These are phyloP conservation scores for Rhynchosporium graminicola DNA, from an alignment of 2,329 filamentous ascomycete genomes.

Conservation along the genomic window DNA sequence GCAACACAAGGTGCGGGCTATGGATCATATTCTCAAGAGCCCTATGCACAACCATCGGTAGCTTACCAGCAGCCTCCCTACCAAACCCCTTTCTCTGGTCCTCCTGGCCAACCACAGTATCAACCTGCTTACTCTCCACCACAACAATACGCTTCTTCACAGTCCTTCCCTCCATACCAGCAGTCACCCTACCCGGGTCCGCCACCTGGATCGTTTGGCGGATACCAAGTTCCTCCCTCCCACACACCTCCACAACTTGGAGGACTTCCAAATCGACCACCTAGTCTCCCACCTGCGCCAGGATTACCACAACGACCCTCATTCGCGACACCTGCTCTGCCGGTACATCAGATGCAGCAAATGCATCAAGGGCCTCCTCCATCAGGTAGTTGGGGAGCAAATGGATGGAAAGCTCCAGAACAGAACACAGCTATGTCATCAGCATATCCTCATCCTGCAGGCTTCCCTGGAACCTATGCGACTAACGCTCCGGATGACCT, in stretches of 20 bases:
- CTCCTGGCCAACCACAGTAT: slow-evolving; percentile 37
- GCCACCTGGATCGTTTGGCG: slow-evolving; percentile 46
- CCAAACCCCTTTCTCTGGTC: slow-evolving; percentile 41
- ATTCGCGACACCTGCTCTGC: slow-evolving; percentile 53
- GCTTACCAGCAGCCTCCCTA: slow-evolving; percentile 46
- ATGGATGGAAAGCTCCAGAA: slow-evolving; percentile 42
- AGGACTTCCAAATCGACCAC: slow-evolving; percentile 51
- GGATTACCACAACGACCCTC: slow-evolving; percentile 62
- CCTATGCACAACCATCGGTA: slow-evolving; percentile 42
- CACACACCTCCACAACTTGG: slow-evolving; percentile 44
- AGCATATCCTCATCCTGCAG: slow-evolving; percentile 42
- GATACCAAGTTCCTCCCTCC: slow-evolving; percentile 44
- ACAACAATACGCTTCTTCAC: slow-evolving; percentile 37
- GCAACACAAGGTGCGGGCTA: slow-evolving; percentile 39
- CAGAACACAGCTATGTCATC: slow-evolving; percentile 44
- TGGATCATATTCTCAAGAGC: slow-evolving; percentile 41
- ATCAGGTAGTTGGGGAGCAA: slow-evolving; percentile 41
- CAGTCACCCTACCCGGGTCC: slow-evolving; percentile 44
- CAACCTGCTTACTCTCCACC: slow-evolving; percentile 41
- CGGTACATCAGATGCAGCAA: slow-evolving; percentile 53
- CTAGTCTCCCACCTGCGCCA: slow-evolving; percentile 55
- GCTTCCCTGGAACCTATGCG: slow-evolving; percentile 39
- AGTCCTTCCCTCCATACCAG: slow-evolving; percentile 39
- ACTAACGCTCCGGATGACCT: slow-evolving; percentile 50
- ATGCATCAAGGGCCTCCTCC: slow-evolving; percentile 52